Evolutionary conservation across 2,329 filamentous ascomycete genomes (phyloP).

Genomic region (Pleomassaria siparia): DNA sequence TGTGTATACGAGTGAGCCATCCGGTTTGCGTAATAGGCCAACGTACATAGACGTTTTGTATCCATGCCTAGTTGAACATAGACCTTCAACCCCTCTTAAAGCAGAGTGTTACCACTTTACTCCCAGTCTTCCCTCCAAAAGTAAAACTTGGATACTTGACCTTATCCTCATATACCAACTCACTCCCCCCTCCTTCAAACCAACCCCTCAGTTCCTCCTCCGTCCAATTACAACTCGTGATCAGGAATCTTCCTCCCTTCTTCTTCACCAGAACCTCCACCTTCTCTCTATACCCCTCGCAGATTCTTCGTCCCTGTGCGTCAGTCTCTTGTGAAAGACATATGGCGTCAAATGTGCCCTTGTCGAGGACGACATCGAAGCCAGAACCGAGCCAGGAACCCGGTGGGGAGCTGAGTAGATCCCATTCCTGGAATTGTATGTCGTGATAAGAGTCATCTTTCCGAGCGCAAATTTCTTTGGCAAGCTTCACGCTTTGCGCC

Average conservation of each 20-base stretch:
- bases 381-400: slow-evolving; percentile 63
- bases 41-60: too few species aligned
- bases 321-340: slow-evolving; percentile 66
- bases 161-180: slow-evolving; percentile 64
- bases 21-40: too few species aligned
- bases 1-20: not conserved
- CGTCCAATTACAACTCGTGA: slow-evolving; percentile 99
- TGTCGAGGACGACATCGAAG: slow-evolving; percentile 94
- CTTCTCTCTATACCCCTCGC: slow-evolving; percentile 72
- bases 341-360: slow-evolving; percentile 96
- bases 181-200: slow-evolving; percentile 61
- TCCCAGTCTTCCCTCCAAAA: slow-evolving; percentile 85
- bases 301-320: slow-evolving; percentile 59
- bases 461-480: slow-evolving; percentile 59
- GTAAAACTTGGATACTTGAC: slow-evolving; percentile 84
- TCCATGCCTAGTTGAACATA: too few species aligned
- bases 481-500: slow-evolving; percentile 70
- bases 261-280: slow-evolving; percentile 69
- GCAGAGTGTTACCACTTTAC: slow-evolving; percentile 84
- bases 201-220: slow-evolving; percentile 79
- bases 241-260: slow-evolving; percentile 70
- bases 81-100: slow-evolving; percentile 57
- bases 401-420: slow-evolving; percentile 49
- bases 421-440: slow-evolving; percentile 56
- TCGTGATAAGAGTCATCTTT: slow-evolving; percentile 29